Evolutionary conservation across 139 green algal genomes (phyloP), one percentile per base, ranked within the genome.

Genomic region (Nannochloris sp.): DNA sequence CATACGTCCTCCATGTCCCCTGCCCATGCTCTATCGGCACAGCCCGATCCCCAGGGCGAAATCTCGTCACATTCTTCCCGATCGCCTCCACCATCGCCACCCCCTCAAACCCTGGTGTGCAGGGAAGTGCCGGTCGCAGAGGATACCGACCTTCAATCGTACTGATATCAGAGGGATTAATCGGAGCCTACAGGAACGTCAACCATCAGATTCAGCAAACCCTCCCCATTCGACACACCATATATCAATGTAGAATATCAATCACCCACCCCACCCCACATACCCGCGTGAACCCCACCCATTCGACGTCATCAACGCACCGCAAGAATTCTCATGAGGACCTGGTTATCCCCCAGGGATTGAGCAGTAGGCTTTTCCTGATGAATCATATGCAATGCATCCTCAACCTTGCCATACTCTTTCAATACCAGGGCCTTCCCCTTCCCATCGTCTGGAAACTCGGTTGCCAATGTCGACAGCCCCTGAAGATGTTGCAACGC

Each of bases 151-250:
- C 85, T 65, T 92, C 73, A 0, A 94, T 68, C 1, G 78, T 87
- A 66, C 92, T 94, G 59, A 95, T 73, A 74, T 95, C 88, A 6
- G 72, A 72, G 1, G 86, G 84, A 68, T 94, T 93, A 56, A 94
- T 80, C 17, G 86, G 84, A 0, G 82, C 72, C 85, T 91, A 74
- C 25, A 6, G 3, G 11, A 6, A 40, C 11, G 33, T 8, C 33
- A 40, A 6, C 33, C 33, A 40, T 40, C 33, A 40, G 33, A 40
- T 40, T 40, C 33, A 6, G 11, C 3, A 40, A 40, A 40, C 33
- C 33, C 33, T 40, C 33, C 33, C 33, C 33, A 40, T 40, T 40
- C 33, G 33, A 40, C 33, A 40, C 33, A 40, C 11, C 11, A 40
- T 13, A 40, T 13, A 40, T 2, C 8, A 6, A 12, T 40, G 3